Evolutionary conservation across 495 filamentous ascomycete species (phyloP).

Genomic region (Podospora pseudoanserina): DNA sequence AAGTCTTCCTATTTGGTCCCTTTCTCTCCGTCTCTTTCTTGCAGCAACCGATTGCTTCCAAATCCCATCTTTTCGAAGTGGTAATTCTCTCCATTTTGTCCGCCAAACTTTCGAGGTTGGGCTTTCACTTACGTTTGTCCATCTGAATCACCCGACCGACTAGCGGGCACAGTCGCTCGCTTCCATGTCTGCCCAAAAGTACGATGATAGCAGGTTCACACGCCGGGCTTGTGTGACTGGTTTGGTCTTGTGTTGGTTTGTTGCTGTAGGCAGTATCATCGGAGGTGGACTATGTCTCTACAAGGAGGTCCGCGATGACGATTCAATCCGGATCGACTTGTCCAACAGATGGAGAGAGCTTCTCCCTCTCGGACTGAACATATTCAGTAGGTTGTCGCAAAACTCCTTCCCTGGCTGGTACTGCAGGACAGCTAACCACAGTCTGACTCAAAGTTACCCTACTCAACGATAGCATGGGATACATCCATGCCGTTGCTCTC

Average conservation of each 20-base stretch:
- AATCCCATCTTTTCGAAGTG: not conserved
- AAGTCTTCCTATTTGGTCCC: not conserved
- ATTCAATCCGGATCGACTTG: conserved; percentile 20
- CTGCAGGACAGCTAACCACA: not conserved
- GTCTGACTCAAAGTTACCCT: conserved; percentile 26
- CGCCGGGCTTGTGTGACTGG: conserved; percentile 20
- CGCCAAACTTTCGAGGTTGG: not conserved
- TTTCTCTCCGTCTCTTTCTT: not conserved
- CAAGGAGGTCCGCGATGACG: conserved; percentile 16
- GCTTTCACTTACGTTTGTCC: not conserved
- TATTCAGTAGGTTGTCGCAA: conserved; percentile 20
- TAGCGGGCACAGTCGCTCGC: not conserved
- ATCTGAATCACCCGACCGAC: not conserved
- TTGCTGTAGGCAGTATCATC: conserved; percentile 19
- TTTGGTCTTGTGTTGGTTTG: conserved; percentile 24
- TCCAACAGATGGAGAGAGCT: conserved; percentile 25
- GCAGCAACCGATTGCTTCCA: not conserved
- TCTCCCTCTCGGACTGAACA: conserved; percentile 28
- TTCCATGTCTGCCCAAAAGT: conserved; percentile 18
- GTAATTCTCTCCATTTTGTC: not conserved
- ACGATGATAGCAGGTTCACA: conserved; percentile 23
- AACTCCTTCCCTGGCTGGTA: no score
- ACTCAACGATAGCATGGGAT: conserved; percentile 38
- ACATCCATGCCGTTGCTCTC: conserved; percentile 38
- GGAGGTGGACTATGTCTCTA: conserved; percentile 21